phyloP scores from a whole-genome alignment of 2,329 filamentous ascomycete species.

The Beauveria australis region DNA sequence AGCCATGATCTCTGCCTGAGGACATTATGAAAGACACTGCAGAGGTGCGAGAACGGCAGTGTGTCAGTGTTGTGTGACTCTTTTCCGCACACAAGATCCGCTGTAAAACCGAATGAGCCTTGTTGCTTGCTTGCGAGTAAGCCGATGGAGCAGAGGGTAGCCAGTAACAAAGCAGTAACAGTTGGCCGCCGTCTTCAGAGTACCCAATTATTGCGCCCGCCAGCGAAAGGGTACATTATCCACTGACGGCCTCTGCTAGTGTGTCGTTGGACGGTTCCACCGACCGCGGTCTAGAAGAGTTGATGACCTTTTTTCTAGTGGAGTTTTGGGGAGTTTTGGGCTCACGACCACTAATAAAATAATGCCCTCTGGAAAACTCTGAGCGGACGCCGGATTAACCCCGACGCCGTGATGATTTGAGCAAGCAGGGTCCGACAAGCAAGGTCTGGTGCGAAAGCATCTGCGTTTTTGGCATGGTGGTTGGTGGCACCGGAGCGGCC shows the following conservation, averaged over 20 bases:
- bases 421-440: not conserved
- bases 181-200: not conserved
- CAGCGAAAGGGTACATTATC: constrained; percentile 9
- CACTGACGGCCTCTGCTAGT: constrained; percentile 3
- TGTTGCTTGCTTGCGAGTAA: not conserved
- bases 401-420: not conserved
- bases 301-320: not conserved
- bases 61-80: not conserved
- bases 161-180: constrained; percentile 5
- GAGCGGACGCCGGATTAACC: not conserved
- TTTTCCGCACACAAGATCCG: not conserved
- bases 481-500: not conserved
- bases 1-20: not conserved
- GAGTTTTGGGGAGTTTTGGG: not conserved
- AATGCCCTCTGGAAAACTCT: not conserved
- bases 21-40: not conserved
- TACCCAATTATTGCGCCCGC: not conserved
- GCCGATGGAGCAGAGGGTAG: not conserved
- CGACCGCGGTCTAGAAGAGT: constrained; percentile 9
- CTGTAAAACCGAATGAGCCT: not conserved
- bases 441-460: not conserved
- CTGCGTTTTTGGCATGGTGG: not conserved
- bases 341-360: too few relatives aligned
- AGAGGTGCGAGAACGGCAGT: not conserved
- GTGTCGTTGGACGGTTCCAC: constrained; percentile 4